phyloP scores from a whole-genome alignment of 2,329 filamentous ascomycete species.

The Colletotrichum sp. region DNA sequence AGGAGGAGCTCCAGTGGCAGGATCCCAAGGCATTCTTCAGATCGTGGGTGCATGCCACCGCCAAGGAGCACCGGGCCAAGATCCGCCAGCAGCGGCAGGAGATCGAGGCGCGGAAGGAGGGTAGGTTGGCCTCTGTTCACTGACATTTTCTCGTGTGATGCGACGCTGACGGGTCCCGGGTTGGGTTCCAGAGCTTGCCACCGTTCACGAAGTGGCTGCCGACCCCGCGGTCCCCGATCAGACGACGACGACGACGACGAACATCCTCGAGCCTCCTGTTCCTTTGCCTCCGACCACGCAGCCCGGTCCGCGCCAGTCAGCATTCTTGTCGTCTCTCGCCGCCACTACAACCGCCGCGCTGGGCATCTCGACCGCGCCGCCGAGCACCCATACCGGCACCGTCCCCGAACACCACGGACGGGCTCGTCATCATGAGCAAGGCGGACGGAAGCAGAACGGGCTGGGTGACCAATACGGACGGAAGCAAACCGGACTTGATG shows the following conservation, averaged over 20 bases:
- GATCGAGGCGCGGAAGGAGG: background rate
- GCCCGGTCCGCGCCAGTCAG: background rate
- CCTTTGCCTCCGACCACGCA: background rate
- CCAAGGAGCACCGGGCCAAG: background rate
- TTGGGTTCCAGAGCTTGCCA: background rate
- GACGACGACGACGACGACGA: background rate
- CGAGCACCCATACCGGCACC: background rate
- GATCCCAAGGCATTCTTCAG: background rate
- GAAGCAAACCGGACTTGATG: background rate
- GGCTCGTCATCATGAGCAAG: background rate
- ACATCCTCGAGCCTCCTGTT: background rate
- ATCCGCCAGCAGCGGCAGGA: background rate
- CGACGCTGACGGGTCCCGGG: background rate
- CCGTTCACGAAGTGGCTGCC: background rate
- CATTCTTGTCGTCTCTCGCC: background rate
- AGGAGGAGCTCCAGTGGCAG: background rate
- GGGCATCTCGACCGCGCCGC: background rate
- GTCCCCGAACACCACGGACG: background rate
- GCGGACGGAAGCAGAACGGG: background rate
- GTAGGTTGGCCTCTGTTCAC: fast-evolving
- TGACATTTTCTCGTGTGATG: background rate
- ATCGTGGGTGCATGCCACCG: background rate
- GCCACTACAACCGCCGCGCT: background rate
- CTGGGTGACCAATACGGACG: background rate
- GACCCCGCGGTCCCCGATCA: background rate